Conservation (phyloP, 2,329 filamentous ascomycete genomes). For the Thelonectria discophora region DNA sequence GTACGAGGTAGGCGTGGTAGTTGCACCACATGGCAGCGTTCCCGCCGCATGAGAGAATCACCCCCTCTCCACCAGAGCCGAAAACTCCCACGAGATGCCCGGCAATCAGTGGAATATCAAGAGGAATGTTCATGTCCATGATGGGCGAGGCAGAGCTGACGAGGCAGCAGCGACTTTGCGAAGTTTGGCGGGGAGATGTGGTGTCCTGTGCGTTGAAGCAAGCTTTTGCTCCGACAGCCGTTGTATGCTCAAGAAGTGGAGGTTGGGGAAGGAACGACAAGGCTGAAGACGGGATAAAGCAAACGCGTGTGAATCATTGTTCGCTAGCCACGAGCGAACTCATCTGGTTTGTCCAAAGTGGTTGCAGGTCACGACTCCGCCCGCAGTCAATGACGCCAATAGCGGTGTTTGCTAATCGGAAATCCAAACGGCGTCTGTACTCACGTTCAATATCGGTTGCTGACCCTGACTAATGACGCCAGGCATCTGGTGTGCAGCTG, state of each 20-base stretch:
- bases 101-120: slow-evolving; percentile 22
- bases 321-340: slow-evolving; percentile 23
- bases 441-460: slow-evolving; percentile 61
- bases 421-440: slow-evolving; percentile 40
- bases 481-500: slow-evolving; percentile 50
- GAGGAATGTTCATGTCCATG: slow-evolving; percentile 25
- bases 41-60: slow-evolving; percentile 32
- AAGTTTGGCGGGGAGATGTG: neutral
- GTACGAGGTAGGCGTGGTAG: slow-evolving; percentile 40
- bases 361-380: slow-evolving; percentile 24
- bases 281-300: neutral
- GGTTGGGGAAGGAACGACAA: slow-evolving; percentile 8
- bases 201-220: slow-evolving; percentile 2
- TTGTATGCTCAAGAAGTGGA: neutral
- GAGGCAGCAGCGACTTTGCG: neutral
- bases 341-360: slow-evolving; percentile 27
- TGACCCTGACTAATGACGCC: slow-evolving; percentile 54
- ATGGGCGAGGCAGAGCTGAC: neutral
- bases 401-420: neutral
- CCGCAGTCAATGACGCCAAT: neutral
- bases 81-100: slow-evolving; percentile 39
- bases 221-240: neutral
- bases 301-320: slow-evolving; percentile 27
- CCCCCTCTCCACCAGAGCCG: slow-evolving; percentile 32
- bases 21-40: slow-evolving; percentile 34